Percentiles rank a stretch among this genome's conserved stretches.
Evolutionary conservation across 2,329 filamentous ascomycete species (phyloP).

Genomic region (Diplodia sapinea): DNA sequence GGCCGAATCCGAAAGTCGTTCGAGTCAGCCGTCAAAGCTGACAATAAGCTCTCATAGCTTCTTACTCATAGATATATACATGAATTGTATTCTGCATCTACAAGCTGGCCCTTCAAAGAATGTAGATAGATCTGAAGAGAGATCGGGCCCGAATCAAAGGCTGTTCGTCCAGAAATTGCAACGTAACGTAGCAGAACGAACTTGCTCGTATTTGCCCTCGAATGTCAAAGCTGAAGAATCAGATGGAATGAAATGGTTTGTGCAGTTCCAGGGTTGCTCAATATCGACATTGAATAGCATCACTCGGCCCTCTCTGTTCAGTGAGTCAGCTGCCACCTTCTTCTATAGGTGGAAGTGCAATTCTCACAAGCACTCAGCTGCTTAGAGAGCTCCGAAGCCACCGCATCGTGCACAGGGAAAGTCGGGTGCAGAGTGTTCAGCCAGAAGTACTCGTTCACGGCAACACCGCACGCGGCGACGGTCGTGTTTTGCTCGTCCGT

Average conservation of each 20-base stretch:
- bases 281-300: neutral
- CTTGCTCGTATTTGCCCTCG: neutral
- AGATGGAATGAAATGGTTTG: neutral
- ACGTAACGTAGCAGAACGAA: neutral
- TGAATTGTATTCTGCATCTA: neutral
- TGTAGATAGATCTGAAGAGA: too few species aligned
- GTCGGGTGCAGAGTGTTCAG: conserved; percentile 69
- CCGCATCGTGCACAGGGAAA: conserved; percentile 65
- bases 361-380: conserved; percentile 24
- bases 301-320: conserved; percentile 8
- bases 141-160: neutral
- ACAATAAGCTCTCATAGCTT: neutral
- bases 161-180: neutral
- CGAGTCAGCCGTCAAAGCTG: conserved; percentile 15
- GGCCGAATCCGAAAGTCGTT: conserved; percentile 8
- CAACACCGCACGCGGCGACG: conserved; percentile 56
- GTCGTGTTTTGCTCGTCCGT: conserved; percentile 48
- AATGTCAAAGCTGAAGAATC: neutral
- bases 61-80: neutral
- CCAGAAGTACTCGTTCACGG: conserved; percentile 70
- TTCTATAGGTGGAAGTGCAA: conserved; percentile 23
- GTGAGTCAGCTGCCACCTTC: conserved; percentile 22
- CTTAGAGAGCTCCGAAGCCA: conserved; percentile 57
- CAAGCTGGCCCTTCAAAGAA: neutral
- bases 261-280: neutral